Evolutionary conservation across 108 stramenopile genomes (phyloP).

Genomic region (Tribonema minus): DNA sequence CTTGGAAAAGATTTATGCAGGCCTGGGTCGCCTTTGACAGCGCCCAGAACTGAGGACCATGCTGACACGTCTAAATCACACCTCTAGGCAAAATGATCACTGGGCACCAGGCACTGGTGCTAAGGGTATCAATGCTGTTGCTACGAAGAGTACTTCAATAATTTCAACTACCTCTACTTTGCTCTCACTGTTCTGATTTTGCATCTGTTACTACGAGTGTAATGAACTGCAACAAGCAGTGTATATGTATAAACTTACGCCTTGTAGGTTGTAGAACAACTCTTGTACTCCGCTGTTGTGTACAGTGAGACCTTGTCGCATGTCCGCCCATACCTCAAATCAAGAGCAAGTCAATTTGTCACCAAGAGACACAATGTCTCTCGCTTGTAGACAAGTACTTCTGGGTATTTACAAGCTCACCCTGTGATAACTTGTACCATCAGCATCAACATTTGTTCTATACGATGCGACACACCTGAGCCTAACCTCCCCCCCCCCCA

Average conservation of each 20-base stretch:
- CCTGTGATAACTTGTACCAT: too few species aligned
- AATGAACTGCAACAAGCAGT: neutral
- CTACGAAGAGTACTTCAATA: neutral
- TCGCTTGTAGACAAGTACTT: too few species aligned
- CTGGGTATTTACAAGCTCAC: too few species aligned
- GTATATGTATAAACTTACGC: neutral
- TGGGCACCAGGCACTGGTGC: too few species aligned
- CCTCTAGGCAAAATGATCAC: too few species aligned
- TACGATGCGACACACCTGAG: too few species aligned
- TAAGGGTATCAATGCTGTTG: too few species aligned
- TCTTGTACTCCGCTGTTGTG: neutral
- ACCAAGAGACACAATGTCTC: neutral
- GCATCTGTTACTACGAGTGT: neutral
- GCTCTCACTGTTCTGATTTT: neutral
- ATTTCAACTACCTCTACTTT: neutral
- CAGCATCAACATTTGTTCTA: too few species aligned
- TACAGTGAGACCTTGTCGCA: neutral
- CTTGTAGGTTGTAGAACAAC: neutral
- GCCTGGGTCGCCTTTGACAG: too few species aligned
- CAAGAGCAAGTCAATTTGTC: neutral
- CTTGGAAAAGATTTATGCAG: too few species aligned
- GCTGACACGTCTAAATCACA: neutral
- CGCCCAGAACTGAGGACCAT: too few species aligned
- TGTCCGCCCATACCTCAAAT: neutral
- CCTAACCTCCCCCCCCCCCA: too few species aligned